phyloP scores from a whole-genome alignment of 164 flowering plant species.

The Houttuynia cordata region DNA sequence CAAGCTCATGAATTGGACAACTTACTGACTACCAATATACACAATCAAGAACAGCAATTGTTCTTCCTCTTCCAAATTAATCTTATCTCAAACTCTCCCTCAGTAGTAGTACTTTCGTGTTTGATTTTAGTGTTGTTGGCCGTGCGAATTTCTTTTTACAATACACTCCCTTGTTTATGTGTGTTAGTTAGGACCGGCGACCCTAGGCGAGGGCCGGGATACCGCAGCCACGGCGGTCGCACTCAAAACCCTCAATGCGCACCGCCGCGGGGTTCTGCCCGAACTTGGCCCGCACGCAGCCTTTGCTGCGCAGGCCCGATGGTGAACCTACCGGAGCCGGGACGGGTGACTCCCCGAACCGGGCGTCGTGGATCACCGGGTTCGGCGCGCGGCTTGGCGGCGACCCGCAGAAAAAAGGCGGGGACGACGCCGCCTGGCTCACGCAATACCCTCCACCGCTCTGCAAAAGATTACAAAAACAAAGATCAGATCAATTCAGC shows the following conservation, averaged over 20 bases:
- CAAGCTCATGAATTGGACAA: background rate
- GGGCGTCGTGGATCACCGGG: constrained; percentile 52
- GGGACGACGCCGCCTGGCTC: constrained; percentile 19
- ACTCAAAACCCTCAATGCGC: constrained; percentile 72
- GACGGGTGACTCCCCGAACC: constrained; percentile 30
- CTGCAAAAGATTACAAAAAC: background rate
- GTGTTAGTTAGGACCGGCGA: background rate
- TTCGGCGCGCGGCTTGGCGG: constrained; percentile 64
- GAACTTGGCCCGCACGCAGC: constrained; percentile 43
- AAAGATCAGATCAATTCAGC: background rate
- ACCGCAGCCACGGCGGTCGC: constrained; percentile 60
- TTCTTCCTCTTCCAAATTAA: background rate
- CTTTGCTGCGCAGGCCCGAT: constrained; percentile 31
- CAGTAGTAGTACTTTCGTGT: too few relatives aligned
- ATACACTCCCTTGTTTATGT: background rate
- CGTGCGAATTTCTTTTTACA: background rate
- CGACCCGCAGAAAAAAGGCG: constrained; percentile 58
- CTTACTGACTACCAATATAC: background rate
- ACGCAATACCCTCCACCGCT: background rate
- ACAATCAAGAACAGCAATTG: background rate
- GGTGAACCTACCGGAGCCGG: constrained; percentile 7
- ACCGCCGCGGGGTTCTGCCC: constrained; percentile 67
- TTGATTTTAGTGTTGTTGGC: background rate
- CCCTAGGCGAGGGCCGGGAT: constrained; percentile 60
- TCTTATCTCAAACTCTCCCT: background rate